Base-by-base conservation (phyloP, 306 rosid species). In the Malus orientalis region DNA sequence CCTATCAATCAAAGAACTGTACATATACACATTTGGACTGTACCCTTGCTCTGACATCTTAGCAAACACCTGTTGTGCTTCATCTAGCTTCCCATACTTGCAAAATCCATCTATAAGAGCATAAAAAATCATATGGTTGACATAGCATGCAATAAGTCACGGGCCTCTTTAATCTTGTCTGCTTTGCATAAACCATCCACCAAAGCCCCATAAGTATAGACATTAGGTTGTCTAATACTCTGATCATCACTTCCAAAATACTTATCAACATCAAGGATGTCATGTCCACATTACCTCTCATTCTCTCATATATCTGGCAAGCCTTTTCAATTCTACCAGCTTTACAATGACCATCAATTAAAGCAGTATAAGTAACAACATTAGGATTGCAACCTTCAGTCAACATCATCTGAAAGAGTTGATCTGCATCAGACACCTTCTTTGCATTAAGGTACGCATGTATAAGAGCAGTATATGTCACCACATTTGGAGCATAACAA, bases 101-200 rank as follows among this genome's bases (percentile, higher is more conserved):
- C 96, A 92, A 80, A 92, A 85, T 65, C 97, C 97, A 74, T 92
- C 93, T 70, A 90, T 87, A 70, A 90, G 86, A 77, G 97, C 97
- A 82, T 88, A 91, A 67, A 90, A 90, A 60, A 90, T 91, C 32
- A 90, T 82, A 49, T 84, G 85, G 86, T 85, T 8, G 64, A 84
- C 97, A 90, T 92, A 73, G 88, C 77, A 83, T 90, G 88, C 76
- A 92, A 81, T 38, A 92, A 74, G 51, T 86, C 87, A 38, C 74
- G 55, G 66, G 97, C 97, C 79, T 87, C 88, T 84, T 85, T 87
- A 57, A 90, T 86, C 81, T 83, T 88, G 82, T 87, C 80, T 42
- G 96, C 92, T 87, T 90, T 92, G 82, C 96, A 92, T 81, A 92
- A 88, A 83, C 96, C 97, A 90, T 88, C 96, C 81, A 92, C 89